Evolutionary conservation across 805 yeast species (phyloP).

Genomic region (Ogataea neopini): DNA sequence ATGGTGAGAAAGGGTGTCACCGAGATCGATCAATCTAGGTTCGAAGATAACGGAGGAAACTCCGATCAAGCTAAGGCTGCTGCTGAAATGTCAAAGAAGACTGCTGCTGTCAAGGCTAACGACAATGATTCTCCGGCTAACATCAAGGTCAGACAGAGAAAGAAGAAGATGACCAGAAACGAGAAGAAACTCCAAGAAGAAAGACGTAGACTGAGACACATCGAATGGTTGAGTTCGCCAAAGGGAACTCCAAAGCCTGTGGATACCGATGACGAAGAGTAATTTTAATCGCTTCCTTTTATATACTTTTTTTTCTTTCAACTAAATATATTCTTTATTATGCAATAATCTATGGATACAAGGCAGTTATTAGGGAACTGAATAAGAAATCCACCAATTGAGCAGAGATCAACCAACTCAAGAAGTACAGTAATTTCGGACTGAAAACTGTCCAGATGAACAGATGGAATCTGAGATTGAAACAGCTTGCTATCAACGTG

Average conservation of each 20-base stretch:
- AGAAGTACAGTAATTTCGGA: slow-evolving; percentile 82
- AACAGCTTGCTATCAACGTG: slow-evolving; percentile 68
- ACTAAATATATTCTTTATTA: neutral
- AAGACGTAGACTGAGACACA: slow-evolving; percentile 90
- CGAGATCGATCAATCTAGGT: slow-evolving; percentile 72
- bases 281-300: slow-evolving; percentile 16
- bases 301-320: neutral
- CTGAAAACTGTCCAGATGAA: slow-evolving; percentile 98
- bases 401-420: slow-evolving; percentile 67
- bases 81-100: slow-evolving; percentile 46
- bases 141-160: slow-evolving; percentile 87
- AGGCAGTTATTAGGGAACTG: slow-evolving; percentile 20
- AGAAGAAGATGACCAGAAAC: slow-evolving; percentile 97
- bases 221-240: slow-evolving; percentile 94
- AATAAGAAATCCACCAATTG: slow-evolving; percentile 40
- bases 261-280: slow-evolving; percentile 91
- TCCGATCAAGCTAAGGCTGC: slow-evolving; percentile 46
- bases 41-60: slow-evolving; percentile 72
- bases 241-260: slow-evolving; percentile 97
- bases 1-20: slow-evolving; percentile 82
- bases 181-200: slow-evolving; percentile 90
- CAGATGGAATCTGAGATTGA: slow-evolving; percentile 73
- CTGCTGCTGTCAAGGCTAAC: slow-evolving; percentile 49
- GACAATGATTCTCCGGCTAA: slow-evolving; percentile 94
- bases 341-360: slow-evolving; percentile 1